phyloP scores from a whole-genome alignment of 1,284 basidiomycete genomes.

The Tremellales sp. region DNA sequence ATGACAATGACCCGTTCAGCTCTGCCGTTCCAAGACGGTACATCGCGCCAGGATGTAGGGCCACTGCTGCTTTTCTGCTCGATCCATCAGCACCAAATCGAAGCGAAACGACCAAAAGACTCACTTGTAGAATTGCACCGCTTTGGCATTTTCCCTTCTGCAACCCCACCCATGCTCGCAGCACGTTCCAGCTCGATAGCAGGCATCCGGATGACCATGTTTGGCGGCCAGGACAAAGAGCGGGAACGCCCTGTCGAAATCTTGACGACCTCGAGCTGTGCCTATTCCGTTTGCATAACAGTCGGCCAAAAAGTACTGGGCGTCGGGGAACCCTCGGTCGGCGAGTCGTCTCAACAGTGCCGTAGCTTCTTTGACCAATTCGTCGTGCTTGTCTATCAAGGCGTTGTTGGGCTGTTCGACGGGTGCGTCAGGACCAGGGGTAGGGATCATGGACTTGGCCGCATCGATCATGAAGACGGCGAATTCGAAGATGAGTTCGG shows the following conservation, averaged over 20 bases:
- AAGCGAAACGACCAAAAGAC: constrained; percentile 13
- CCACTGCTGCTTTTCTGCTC: constrained; percentile 80
- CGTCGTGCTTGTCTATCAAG: constrained; percentile 81
- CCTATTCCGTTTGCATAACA: constrained; percentile 97
- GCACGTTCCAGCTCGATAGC: constrained; percentile 93
- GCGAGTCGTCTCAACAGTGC: constrained; percentile 82
- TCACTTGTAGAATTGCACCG: constrained; percentile 77
- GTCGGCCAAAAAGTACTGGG: constrained; percentile 96
- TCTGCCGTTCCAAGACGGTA: constrained; percentile 95
- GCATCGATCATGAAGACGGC: constrained; percentile 98
- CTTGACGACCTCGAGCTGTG: constrained; percentile 79
- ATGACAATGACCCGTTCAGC: constrained; percentile 88
- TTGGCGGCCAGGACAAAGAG: constrained; percentile 95
- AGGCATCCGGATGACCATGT: constrained; percentile 95
- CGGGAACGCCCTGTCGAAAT: constrained; percentile 95
- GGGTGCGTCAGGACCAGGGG: constrained; percentile 28
- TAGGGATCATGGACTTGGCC: constrained; percentile 64
- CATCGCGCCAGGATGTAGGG: constrained; percentile 90
- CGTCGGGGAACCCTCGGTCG: constrained; percentile 86
- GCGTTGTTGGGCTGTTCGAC: constrained; percentile 56
- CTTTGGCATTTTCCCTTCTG: constrained; percentile 84
- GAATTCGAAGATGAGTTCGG: constrained; percentile 95
- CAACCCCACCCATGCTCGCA: constrained; percentile 99
- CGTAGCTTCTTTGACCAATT: constrained; percentile 80
- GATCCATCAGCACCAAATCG: not conserved